phyloP scores from a whole-genome alignment of 441 rosid species.

The Arabidopsis hybrid region DNA sequence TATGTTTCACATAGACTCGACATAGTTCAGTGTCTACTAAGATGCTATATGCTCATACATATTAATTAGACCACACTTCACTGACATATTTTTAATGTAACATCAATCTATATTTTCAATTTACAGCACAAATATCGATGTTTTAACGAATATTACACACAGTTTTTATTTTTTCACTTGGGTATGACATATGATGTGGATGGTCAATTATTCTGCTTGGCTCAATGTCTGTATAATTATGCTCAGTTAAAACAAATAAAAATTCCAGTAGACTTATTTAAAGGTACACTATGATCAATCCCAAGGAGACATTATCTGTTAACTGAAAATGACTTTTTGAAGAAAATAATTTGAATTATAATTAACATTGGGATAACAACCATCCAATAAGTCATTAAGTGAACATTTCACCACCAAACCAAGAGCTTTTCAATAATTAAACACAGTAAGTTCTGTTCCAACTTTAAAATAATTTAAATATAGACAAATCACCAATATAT shows the following conservation, averaged over 20 bases:
- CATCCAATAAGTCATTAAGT: conserved; percentile 33
- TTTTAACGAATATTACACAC: conserved; percentile 25
- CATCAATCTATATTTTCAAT: conserved; percentile 29
- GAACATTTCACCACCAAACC: conserved; percentile 33
- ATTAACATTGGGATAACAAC: conserved; percentile 23
- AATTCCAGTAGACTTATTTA: not conserved
- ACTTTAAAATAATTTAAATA: conserved; percentile 3
- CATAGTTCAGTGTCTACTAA: conserved; percentile 45
- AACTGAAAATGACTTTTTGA: conserved; percentile 30
- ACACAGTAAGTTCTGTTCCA: conserved; percentile 36
- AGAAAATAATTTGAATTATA: not conserved
- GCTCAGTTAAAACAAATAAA: conserved; percentile 15
- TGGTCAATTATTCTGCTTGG: conserved; percentile 33
- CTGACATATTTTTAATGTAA: conserved; percentile 39
- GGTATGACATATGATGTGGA: conserved; percentile 32
- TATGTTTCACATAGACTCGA: conserved; percentile 47
- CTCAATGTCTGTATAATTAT: conserved; percentile 5
- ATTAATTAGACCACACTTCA: conserved; percentile 40
- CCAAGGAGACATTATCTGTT: conserved; percentile 33
- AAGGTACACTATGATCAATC: conserved; percentile 20
- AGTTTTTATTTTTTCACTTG: conserved; percentile 7
- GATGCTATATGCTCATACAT: conserved; percentile 42
- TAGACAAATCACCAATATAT: conserved; percentile 13
- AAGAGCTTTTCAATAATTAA: conserved; percentile 25
- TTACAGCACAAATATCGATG: conserved; percentile 35